phyloP scores from a whole-genome alignment of 805 yeast genomes.

The Candida qinlingensis region DNA sequence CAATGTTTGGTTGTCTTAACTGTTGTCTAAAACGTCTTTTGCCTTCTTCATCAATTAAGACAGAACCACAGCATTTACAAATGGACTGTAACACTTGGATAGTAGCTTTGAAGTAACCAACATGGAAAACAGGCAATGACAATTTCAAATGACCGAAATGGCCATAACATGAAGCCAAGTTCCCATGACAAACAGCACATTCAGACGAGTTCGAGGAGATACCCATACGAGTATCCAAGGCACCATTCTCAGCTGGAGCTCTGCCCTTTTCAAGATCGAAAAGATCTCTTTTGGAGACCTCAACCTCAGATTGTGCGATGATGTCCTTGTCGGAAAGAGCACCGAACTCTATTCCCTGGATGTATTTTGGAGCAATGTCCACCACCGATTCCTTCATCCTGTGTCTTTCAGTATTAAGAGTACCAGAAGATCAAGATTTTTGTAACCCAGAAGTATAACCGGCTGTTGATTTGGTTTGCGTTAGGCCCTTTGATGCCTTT shows the following conservation, averaged over 20 bases:
- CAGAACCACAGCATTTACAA: constrained; percentile 82
- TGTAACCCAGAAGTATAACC: constrained; percentile 23
- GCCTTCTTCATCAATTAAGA: constrained; percentile 67
- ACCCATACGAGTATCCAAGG: constrained; percentile 92
- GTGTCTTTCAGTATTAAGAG: neutral
- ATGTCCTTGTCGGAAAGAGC: constrained; percentile 91
- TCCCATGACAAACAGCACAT: constrained; percentile 90
- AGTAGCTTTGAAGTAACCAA: constrained; percentile 91
- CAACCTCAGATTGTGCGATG: constrained; percentile 90
- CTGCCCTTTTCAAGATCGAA: constrained; percentile 90
- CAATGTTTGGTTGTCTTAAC: constrained; percentile 80
- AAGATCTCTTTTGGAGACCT: constrained; percentile 83
- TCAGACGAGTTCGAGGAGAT: constrained; percentile 80
- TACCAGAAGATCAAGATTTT: constrained; percentile 13
- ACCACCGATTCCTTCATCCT: constrained; percentile 36
- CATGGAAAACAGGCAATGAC: constrained; percentile 95
- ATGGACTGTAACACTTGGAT: constrained; percentile 84
- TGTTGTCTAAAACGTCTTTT: constrained; percentile 71
- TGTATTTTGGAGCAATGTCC: constrained; percentile 85
- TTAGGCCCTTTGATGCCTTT: neutral
- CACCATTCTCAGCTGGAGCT: constrained; percentile 77
- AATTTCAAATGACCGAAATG: constrained; percentile 94
- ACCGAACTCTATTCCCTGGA: constrained; percentile 86
- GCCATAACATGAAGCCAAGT: constrained; percentile 92
- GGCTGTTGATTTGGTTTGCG: neutral